Evolutionary conservation across 345 rosid species (phyloP), one percentile per base, ranked within the genome.

Genomic region (Abelmoschus esculentus): DNA sequence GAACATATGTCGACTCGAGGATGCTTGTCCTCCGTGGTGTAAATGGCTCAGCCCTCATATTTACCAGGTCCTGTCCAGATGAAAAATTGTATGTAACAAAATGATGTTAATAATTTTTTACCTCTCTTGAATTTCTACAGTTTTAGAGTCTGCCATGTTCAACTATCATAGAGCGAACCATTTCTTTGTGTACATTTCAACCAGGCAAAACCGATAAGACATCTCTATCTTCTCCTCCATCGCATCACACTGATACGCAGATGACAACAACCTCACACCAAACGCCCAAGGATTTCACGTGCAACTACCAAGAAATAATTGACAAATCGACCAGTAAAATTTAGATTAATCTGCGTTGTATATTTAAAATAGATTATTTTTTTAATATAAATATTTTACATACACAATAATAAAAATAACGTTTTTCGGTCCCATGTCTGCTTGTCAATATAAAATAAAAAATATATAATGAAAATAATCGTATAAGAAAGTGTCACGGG

Each of bases 41-140:
- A 66, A 93, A 83, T 75, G 98, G 98, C 46, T 89, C 97, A 0
- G 98, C 98, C 40, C 82, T 91, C 38, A 22, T 91, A 66, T 89
- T 93, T 80, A 87, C 93, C 7, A 80, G 98, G 70, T 82, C 80
- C 68, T 77, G 79, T 73, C 67, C 28, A 15, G 67, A 80, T 22
- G 79, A 70, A 67, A 65, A 49, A 36, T 26, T 70, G 77, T 67
- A 72, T 58, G 47, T 77, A 64, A 55, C 47, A 14, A 66, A 1
- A 1, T 12, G 7, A 1, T 6, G 38, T 34, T 32, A 2, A 7
- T 0, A 60, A 3, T 32, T n/a, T 62, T 63, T 17, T 17, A 7
- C 90, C 80, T 89, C 91, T 82, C 92, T 82, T 85, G 92, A 60
- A 74, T 75, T 32, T 47, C 92, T 90, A 62, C 98, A 63, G 11